phyloP scores from a whole-genome alignment of 352 stramenopile genomes.

The Elongisporangium prolatum region DNA sequence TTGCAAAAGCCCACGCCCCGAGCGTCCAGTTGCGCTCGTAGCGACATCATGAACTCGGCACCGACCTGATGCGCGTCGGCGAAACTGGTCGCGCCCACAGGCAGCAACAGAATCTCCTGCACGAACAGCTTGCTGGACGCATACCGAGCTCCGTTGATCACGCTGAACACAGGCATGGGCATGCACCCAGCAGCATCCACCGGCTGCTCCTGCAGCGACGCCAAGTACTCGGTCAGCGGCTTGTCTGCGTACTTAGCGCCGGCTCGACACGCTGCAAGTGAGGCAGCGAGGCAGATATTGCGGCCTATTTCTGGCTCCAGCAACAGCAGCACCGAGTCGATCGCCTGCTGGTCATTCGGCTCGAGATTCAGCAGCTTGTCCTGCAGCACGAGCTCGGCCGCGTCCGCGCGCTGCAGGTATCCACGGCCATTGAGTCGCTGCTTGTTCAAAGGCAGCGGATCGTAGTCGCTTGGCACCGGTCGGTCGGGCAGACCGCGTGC shows the following conservation, averaged over 20 bases:
- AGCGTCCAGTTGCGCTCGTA: conserved; percentile 40
- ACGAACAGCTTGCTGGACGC: conserved; percentile 66
- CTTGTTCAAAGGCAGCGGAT: conserved; percentile 14
- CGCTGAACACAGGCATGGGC: conserved; percentile 69
- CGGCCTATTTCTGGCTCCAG: conserved; percentile 44
- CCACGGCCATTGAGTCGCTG: conserved; percentile 36
- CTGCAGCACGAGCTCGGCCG: conserved; percentile 25
- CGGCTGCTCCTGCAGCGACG: conserved; percentile 34
- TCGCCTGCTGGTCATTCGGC: conserved; percentile 35
- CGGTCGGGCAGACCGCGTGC: conserved; percentile 30
- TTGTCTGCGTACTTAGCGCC: conserved; percentile 56
- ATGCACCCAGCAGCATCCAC: conserved; percentile 33
- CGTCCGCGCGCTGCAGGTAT: conserved; percentile 29
- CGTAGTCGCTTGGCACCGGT: conserved; percentile 6
- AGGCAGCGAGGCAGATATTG: conserved; percentile 55
- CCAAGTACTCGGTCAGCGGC: conserved; percentile 51
- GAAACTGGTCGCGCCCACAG: conserved; percentile 50
- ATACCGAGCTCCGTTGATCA: conserved; percentile 60
- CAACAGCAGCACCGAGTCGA: conserved; percentile 31
- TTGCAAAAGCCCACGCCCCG: conserved; percentile 61
- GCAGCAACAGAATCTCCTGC: conserved; percentile 56
- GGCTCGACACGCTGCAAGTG: conserved; percentile 54
- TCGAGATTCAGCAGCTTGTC: conserved; percentile 39
- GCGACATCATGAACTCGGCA: conserved; percentile 32
- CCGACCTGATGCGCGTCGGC: conserved; percentile 56